Conservation (phyloP, 208 protist genomes). For the Wallacemonas sp. region DNA sequence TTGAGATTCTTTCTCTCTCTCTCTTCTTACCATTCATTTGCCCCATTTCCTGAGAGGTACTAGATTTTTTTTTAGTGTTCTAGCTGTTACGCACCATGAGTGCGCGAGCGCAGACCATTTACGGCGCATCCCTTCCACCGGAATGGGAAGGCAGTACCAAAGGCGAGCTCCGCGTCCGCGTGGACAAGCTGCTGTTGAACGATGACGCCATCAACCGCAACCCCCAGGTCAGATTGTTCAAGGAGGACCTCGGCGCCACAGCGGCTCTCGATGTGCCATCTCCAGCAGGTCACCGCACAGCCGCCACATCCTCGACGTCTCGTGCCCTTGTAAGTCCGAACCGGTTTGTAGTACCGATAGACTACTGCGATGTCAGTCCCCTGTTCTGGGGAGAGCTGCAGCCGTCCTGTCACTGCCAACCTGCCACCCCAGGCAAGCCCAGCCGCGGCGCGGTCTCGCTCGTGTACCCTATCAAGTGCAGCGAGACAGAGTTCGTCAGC, state of each 20-base stretch:
- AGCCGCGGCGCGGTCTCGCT: conserved; percentile 47
- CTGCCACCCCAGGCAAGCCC: conserved; percentile 56
- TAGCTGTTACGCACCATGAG: neutral
- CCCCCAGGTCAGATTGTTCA: conserved; percentile 42
- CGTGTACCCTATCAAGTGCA: conserved; percentile 80
- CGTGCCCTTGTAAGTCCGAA: conserved; percentile 28
- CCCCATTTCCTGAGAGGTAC: too few species aligned
- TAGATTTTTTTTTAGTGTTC: conserved; percentile 4
- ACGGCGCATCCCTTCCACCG: conserved; percentile 71
- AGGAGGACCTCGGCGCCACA: conserved; percentile 5
- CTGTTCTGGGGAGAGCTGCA: conserved; percentile 81
- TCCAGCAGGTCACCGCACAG: neutral
- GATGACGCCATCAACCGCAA: conserved; percentile 64
- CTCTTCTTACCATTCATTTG: neutral
- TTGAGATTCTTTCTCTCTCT: neutral
- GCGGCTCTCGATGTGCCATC: neutral
- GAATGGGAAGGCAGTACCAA: conserved; percentile 62
- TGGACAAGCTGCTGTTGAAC: conserved; percentile 80
- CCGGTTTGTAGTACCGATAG: conserved; percentile 65
- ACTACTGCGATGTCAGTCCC: conserved; percentile 75
- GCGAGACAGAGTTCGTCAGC: conserved; percentile 39
- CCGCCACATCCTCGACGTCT: neutral
- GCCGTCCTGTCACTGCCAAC: conserved; percentile 56
- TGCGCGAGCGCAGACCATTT: conserved; percentile 50
- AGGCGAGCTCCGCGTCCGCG: conserved; percentile 78